A percentile compares a stretch with the other conserved stretches of the same genome.
These are phyloP conservation scores for Ajuga reptans DNA, from an alignment of 305 asterid species.

Conservation along the genomic window DNA sequence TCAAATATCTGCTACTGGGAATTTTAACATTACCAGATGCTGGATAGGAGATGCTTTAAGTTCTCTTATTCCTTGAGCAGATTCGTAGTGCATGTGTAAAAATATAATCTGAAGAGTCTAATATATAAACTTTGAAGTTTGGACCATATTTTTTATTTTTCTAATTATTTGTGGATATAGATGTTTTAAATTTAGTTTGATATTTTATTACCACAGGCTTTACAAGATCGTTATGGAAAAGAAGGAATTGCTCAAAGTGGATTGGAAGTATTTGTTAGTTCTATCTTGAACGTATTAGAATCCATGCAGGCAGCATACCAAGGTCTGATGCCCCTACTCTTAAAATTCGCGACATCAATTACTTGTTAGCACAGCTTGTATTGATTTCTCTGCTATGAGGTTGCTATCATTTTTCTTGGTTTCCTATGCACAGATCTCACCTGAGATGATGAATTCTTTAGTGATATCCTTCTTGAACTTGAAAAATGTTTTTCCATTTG, in stretches of 20 bases:
- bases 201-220: conserved; percentile 41
- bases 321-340: conserved; percentile 39
- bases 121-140: not conserved
- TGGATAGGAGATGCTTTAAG: conserved; percentile 4
- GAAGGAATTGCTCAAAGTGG: conserved; percentile 54
- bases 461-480: not conserved
- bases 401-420: not conserved
- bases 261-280: conserved; percentile 45
- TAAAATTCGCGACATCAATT: not conserved
- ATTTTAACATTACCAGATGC: not conserved
- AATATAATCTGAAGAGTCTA: not conserved
- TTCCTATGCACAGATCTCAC: not conserved
- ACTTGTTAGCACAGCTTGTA: not conserved
- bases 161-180: not conserved
- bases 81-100: not conserved
- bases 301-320: conserved; percentile 47
- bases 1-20: not conserved
- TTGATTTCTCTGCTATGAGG: conserved; percentile 5
- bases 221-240: conserved; percentile 56
- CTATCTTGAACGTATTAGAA: conserved; percentile 61
- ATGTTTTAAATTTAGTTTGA: conserved; percentile 7
- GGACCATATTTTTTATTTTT: not conserved
- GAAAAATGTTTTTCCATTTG: conserved; percentile 10
- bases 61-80: not conserved
- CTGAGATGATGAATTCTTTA: not conserved